These are phyloP conservation scores for Thymus quinquecostatus DNA, from an alignment of 257 asterid genomes.

Conservation along the genomic window DNA sequence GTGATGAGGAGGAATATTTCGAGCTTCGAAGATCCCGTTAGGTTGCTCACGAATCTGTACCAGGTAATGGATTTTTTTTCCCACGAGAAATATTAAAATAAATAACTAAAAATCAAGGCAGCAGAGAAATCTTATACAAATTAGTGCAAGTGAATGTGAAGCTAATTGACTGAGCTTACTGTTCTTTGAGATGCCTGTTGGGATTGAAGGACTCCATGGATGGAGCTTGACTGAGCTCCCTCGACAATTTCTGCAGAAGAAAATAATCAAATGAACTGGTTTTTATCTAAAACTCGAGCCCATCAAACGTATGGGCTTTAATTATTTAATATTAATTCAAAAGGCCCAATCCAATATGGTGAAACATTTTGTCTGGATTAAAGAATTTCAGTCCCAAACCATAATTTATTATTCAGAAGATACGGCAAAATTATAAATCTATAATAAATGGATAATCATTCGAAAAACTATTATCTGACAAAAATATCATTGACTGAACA, in stretches of 20 bases:
- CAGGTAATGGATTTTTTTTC: background rate
- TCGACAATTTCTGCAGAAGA: background rate
- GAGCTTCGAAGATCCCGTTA: slow-evolving; percentile 67
- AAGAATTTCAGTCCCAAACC: too few species aligned
- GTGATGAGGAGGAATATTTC: slow-evolving; percentile 60
- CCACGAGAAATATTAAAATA: background rate
- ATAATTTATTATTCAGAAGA: background rate
- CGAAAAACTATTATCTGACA: background rate
- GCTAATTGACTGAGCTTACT: slow-evolving; percentile 40
- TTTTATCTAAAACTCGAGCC: slow-evolving; percentile 2
- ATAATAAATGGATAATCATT: background rate
- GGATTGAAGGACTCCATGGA: slow-evolving; percentile 75
- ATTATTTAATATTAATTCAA: too few species aligned
- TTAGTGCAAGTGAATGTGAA: background rate
- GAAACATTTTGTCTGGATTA: too few species aligned
- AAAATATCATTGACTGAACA: slow-evolving; percentile 2
- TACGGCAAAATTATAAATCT: too few species aligned
- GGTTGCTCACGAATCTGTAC: slow-evolving; percentile 84
- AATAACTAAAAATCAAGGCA: background rate
- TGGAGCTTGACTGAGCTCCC: slow-evolving; percentile 27
- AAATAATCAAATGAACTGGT: background rate
- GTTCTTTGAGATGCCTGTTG: slow-evolving; percentile 74
- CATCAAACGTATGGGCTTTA: background rate
- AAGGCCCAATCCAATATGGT: background rate
- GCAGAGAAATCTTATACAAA: background rate